Evolutionary conservation across 441 rosid genomes (phyloP).

Genomic region (Theobroma grandiflorum): DNA sequence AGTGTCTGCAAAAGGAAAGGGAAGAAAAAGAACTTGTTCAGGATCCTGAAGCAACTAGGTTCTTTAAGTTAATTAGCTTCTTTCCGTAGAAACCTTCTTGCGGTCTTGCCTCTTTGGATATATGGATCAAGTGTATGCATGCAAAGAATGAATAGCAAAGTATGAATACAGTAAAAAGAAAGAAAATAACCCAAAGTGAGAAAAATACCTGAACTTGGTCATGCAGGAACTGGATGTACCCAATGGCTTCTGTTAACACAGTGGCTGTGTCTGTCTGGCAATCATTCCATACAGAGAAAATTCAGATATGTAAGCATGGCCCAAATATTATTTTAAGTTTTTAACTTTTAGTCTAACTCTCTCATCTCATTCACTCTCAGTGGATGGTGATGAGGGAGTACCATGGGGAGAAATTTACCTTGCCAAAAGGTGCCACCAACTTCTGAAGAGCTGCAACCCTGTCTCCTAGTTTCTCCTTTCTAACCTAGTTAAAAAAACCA

Average conservation of each 20-base stretch:
- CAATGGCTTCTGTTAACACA: constrained; percentile 54
- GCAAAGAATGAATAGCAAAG: too few species aligned
- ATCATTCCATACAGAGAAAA: not conserved
- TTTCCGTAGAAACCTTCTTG: too few species aligned
- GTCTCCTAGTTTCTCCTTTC: constrained; percentile 58
- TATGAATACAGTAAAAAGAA: not conserved
- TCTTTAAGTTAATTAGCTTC: not conserved
- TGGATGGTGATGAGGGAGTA: constrained; percentile 18
- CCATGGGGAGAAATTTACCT: constrained; percentile 36
- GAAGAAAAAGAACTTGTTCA: constrained; percentile 32
- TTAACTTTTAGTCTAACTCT: not conserved
- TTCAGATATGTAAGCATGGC: constrained; percentile 19
- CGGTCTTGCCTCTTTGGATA: too few species aligned
- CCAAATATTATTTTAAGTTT: not conserved
- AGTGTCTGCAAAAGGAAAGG: constrained; percentile 43
- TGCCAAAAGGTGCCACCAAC: constrained; percentile 63
- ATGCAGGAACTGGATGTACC: constrained; percentile 55
- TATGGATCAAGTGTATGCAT: too few species aligned
- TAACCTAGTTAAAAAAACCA: constrained; percentile 31
- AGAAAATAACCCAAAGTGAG: not conserved
- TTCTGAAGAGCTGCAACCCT: constrained; percentile 58
- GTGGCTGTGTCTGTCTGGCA: constrained; percentile 61
- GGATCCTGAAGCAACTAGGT: constrained; percentile 21
- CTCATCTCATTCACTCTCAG: not conserved
- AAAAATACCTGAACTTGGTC: constrained; percentile 35